phyloP scores from a whole-genome alignment of 768 basidiomycete genomes.

The Hebeloma cylindrosporum region DNA sequence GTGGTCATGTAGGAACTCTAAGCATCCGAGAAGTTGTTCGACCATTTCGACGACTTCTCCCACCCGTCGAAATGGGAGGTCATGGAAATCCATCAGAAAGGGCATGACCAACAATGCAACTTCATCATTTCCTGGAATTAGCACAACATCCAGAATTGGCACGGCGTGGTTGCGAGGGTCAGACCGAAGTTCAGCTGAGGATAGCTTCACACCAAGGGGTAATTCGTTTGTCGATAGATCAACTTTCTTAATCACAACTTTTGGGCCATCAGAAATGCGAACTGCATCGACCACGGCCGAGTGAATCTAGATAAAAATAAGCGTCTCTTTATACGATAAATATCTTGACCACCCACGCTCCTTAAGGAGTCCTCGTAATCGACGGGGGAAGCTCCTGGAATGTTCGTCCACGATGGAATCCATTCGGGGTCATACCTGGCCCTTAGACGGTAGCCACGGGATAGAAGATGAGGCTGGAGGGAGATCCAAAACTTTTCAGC shows the following conservation, averaged over 20 bases:
- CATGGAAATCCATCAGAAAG: not conserved
- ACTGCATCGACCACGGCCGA: too few relatives aligned
- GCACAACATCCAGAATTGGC: not conserved
- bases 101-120: constrained; percentile 3
- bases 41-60: too few relatives aligned
- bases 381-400: too few relatives aligned
- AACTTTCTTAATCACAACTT: constrained; percentile 1
- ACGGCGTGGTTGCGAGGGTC: constrained; percentile 1
- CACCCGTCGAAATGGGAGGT: not conserved
- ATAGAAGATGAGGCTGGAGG: constrained; percentile 4
- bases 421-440: constrained; percentile 11
- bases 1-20: too few relatives aligned
- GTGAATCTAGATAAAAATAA: too few relatives aligned
- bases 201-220: not conserved
- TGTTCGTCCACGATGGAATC: constrained; percentile 11
- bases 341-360: too few relatives aligned
- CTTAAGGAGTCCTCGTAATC: too few relatives aligned
- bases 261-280: not conserved
- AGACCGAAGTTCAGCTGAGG: not conserved
- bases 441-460: constrained; percentile 5
- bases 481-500: constrained; percentile 6
- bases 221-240: not conserved
- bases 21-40: too few relatives aligned
- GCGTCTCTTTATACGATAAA: too few relatives aligned
- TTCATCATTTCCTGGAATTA: not conserved